Percentiles rank a stretch among this genome's conserved stretches.
Evolutionary conservation across 352 stramenopile genomes (phyloP).

Genomic region (Peronosclerospora sorghi): DNA sequence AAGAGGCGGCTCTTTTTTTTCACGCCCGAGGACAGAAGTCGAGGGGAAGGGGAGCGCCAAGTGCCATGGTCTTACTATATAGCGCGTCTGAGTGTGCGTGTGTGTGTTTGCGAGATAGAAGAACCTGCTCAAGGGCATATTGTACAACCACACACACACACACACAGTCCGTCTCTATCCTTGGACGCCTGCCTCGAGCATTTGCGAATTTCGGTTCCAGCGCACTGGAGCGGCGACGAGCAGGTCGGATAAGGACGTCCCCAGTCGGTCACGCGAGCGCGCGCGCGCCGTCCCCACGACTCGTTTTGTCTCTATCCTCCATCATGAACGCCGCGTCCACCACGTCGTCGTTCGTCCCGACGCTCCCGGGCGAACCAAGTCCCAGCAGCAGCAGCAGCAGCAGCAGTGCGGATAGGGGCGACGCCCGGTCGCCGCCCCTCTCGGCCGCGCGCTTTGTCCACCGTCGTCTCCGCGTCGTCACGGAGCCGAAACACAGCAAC

Average conservation of each 20-base stretch:
- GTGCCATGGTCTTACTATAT: not conserved
- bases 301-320: too few relatives aligned
- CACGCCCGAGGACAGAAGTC: constrained; percentile 21
- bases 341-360: constrained; percentile 15
- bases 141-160: constrained; percentile 2
- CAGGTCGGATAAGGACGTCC: too few relatives aligned
- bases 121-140: not conserved
- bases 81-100: not conserved
- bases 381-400: constrained; percentile 13
- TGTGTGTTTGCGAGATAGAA: constrained; percentile 4
- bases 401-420: constrained; percentile 9
- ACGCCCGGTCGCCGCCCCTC: constrained; percentile 11
- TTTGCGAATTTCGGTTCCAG: constrained; percentile 25
- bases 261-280: too few relatives aligned
- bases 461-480: constrained; percentile 65
- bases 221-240: not conserved
- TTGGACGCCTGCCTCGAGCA: constrained; percentile 12
- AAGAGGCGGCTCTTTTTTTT: constrained; percentile 28
- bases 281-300: too few relatives aligned
- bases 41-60: constrained; percentile 6
- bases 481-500: constrained; percentile 74
- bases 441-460: constrained; percentile 35
- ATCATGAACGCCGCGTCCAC: not conserved
- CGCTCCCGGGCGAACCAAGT: constrained; percentile 10
- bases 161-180: constrained; percentile 2